Conservation (phyloP, 2,329 filamentous ascomycete species). For the Pseudogymnoascus destructans region DNA sequence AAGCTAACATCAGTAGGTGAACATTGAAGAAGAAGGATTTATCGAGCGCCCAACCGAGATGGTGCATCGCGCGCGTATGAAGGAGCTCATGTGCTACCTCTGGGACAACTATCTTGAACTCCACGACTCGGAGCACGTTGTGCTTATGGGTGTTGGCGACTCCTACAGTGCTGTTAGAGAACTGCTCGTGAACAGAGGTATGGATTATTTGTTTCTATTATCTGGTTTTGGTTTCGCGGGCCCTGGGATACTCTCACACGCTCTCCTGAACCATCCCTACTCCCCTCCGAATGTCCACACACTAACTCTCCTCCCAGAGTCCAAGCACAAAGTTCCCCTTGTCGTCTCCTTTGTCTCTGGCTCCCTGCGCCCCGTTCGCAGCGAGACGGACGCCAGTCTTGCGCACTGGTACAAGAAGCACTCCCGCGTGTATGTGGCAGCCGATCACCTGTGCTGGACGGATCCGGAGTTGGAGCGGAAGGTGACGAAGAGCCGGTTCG, state of each 20-base stretch:
- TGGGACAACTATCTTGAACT: conserved; percentile 97
- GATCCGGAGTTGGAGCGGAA: conserved; percentile 46
- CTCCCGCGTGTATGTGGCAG: conserved; percentile 66
- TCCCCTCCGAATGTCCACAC: conserved; percentile 12
- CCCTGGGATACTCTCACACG: not conserved
- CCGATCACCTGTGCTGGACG: conserved; percentile 63
- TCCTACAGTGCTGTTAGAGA: conserved; percentile 75
- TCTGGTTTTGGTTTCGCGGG: not conserved
- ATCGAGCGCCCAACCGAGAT: conserved; percentile 22
- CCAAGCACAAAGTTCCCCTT: conserved; percentile 54
- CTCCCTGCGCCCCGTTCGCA: conserved; percentile 62
- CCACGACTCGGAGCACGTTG: conserved; percentile 58
- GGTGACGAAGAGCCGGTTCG: conserved; percentile 47
- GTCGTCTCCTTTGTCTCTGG: conserved; percentile 74
- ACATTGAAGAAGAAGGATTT: conserved; percentile 17
- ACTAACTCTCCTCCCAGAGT: conserved; percentile 32
- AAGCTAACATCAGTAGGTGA: not conserved
- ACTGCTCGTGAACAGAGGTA: conserved; percentile 65
- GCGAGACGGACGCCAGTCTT: conserved; percentile 60
- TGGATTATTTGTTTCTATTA: conserved; percentile 6
- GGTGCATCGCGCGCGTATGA: conserved; percentile 20
- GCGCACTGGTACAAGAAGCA: conserved; percentile 74
- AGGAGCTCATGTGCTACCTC: conserved; percentile 69
- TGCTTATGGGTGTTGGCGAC: conserved; percentile 80
- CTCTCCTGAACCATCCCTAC: not conserved